These are phyloP conservation scores for Dactylellina cionopaga DNA, from an alignment of 2,329 filamentous ascomycete species.

Conservation along the genomic window DNA sequence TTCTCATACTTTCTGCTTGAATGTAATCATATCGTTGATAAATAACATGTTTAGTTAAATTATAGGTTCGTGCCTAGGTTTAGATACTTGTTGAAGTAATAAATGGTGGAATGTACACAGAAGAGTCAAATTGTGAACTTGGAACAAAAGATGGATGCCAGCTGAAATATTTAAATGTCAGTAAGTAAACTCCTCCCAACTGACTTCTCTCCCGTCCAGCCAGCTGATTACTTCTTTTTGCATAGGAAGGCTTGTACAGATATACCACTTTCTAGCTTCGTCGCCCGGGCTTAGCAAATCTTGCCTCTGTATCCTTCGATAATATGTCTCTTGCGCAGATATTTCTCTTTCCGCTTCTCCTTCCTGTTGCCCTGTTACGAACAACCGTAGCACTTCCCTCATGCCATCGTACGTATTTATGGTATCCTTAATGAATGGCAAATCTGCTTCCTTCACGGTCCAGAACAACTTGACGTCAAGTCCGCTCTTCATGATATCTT, in stretches of 20 bases:
- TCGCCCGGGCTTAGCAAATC: conserved; percentile 62
- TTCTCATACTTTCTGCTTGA: too few relatives aligned
- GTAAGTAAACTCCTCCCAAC: conserved; percentile 67
- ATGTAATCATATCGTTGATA: too few relatives aligned
- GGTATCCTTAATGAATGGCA: conserved; percentile 70
- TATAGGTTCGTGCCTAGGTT: too few relatives aligned
- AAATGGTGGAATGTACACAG: not conserved
- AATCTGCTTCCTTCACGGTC: conserved; percentile 72
- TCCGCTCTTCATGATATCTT: conserved; percentile 62
- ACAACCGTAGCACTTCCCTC: conserved; percentile 68
- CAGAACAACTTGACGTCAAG: conserved; percentile 71
- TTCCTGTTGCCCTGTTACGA: conserved; percentile 68
- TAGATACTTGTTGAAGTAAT: too few relatives aligned
- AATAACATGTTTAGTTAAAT: too few relatives aligned
- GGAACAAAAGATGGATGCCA: too few relatives aligned
- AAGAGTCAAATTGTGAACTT: too few relatives aligned
- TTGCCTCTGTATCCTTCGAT: conserved; percentile 63
- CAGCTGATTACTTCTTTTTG: conserved; percentile 65
- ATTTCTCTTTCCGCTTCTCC: conserved; percentile 12
- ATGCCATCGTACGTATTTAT: conserved; percentile 67
- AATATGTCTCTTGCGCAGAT: conserved; percentile 15
- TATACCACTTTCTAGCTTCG: conserved; percentile 66
- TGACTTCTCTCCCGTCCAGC: conserved; percentile 63
- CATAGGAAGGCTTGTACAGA: conserved; percentile 68
- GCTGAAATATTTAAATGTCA: conserved; percentile 27